phyloP scores from a whole-genome alignment of 495 filamentous ascomycete genomes.

The Aspergillus heteromorphus region DNA sequence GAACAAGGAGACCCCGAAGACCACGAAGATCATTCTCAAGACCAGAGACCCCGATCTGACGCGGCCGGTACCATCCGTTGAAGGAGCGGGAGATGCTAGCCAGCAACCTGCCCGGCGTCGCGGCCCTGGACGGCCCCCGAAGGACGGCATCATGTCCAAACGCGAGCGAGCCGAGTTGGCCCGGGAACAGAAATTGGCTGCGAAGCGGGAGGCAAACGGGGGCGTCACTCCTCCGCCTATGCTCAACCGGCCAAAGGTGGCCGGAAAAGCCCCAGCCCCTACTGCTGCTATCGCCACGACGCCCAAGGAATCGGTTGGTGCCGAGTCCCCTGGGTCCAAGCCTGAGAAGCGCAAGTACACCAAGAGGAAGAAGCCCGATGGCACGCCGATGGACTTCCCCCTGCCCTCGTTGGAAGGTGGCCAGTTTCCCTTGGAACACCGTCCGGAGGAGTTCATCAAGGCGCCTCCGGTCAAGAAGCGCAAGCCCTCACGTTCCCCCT shows the following conservation, averaged over 20 bases:
- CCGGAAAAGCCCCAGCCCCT: conserved; percentile 45
- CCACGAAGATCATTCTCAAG: conserved; percentile 35
- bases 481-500: conserved; percentile 59
- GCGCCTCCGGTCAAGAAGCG: conserved; percentile 47
- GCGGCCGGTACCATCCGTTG: conserved; percentile 29
- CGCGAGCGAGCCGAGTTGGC: conserved; percentile 64
- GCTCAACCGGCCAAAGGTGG: conserved; percentile 59
- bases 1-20: conserved; percentile 30
- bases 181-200: conserved; percentile 52
- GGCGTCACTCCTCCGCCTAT: conserved; percentile 41
- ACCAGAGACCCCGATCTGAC: conserved; percentile 30
- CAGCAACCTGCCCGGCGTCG: conserved; percentile 59
- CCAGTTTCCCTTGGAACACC: conserved; percentile 39
- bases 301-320: conserved; percentile 36
- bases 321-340: conserved; percentile 52
- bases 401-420: conserved; percentile 43
- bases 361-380: conserved; percentile 62
- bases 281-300: conserved; percentile 4
- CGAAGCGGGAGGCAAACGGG: conserved; percentile 43
- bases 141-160: conserved; percentile 91
- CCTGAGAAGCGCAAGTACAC: conserved; percentile 75
- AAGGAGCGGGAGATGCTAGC: conserved; percentile 29
- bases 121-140: conserved; percentile 82
- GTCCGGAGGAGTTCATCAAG: conserved; percentile 38
- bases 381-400: conserved; percentile 35